Evolutionary conservation across 768 basidiomycete species (phyloP).

Genomic region (Tricholoma terreum): DNA sequence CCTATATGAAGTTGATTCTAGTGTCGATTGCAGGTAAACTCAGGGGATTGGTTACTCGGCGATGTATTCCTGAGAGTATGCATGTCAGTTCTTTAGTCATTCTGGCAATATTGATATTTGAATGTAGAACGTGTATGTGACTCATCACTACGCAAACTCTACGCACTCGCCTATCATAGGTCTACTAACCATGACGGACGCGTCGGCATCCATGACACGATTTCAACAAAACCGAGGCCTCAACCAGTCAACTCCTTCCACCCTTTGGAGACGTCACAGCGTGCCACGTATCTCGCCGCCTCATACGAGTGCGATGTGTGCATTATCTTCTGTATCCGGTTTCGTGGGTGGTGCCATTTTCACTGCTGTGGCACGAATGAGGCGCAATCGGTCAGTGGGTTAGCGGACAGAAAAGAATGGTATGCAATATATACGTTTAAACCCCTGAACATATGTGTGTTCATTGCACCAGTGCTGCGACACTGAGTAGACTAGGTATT

Average conservation of each 20-base stretch:
- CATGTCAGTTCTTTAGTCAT: conserved; percentile 13
- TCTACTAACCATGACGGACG: conserved; percentile 42
- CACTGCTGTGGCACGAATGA: conserved; percentile 4
- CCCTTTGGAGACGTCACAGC: conserved; percentile 5
- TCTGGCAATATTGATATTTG: conserved; percentile 3
- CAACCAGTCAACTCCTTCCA: conserved; percentile 23
- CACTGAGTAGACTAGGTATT: no score
- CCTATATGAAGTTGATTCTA: background rate
- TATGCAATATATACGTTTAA: background rate
- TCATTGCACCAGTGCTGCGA: no score
- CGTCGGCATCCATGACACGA: conserved; percentile 28
- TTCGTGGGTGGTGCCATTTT: conserved; percentile 10
- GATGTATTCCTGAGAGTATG: conserved; percentile 52
- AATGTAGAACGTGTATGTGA: conserved; percentile 50
- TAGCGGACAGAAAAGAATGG: background rate
- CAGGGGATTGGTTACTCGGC: conserved; percentile 62
- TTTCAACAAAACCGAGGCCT: conserved; percentile 42
- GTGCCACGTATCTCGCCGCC: background rate
- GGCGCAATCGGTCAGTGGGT: background rate
- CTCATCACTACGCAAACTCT: conserved; percentile 42
- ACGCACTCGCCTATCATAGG: conserved; percentile 42
- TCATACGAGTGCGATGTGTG: conserved; percentile 4
- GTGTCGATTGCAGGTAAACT: conserved; percentile 24
- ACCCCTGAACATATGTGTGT: no score
- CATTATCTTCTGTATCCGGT: conserved; percentile 9